phyloP scores from a whole-genome alignment of 129 eudicot genomes.

The Lactuca sativa region DNA sequence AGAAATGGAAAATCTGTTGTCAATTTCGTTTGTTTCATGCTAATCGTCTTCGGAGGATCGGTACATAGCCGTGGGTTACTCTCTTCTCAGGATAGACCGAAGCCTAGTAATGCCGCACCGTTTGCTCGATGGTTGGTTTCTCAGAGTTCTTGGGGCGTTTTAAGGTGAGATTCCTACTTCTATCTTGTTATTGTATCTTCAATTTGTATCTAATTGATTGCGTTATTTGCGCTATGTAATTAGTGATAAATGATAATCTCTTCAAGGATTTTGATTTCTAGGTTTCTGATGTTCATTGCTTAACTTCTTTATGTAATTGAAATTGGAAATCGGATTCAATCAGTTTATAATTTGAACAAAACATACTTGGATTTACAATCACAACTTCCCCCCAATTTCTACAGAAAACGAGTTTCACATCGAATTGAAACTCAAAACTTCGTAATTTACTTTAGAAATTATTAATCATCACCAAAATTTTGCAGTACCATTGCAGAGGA shows the following conservation, averaged over 20 bases:
- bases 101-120: slow-evolving; percentile 49
- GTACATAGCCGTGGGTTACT: slow-evolving; percentile 46
- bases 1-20: slow-evolving; percentile 12
- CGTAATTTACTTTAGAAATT: too few species aligned
- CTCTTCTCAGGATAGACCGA: slow-evolving; percentile 48
- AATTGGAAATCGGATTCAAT: slow-evolving; percentile 1
- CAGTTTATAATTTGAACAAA: not conserved
- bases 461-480: slow-evolving; percentile 19
- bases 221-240: not conserved
- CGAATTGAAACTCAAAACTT: too few species aligned
- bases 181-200: not conserved
- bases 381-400: not conserved
- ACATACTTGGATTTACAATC: not conserved
- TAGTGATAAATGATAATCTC: not conserved
- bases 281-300: not conserved
- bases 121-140: slow-evolving; percentile 95
- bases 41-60: slow-evolving; percentile 41
- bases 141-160: slow-evolving; percentile 82
- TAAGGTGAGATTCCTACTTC: slow-evolving; percentile 45
- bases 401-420: too few species aligned
- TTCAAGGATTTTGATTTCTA: not conserved
- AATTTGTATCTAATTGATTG: not conserved
- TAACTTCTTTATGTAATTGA: not conserved
- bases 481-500: slow-evolving; percentile 86
- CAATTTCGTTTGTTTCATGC: slow-evolving; percentile 11